Conservation (phyloP, 495 filamentous ascomycete genomes). For the Friedmanniomyces endolithicus region DNA sequence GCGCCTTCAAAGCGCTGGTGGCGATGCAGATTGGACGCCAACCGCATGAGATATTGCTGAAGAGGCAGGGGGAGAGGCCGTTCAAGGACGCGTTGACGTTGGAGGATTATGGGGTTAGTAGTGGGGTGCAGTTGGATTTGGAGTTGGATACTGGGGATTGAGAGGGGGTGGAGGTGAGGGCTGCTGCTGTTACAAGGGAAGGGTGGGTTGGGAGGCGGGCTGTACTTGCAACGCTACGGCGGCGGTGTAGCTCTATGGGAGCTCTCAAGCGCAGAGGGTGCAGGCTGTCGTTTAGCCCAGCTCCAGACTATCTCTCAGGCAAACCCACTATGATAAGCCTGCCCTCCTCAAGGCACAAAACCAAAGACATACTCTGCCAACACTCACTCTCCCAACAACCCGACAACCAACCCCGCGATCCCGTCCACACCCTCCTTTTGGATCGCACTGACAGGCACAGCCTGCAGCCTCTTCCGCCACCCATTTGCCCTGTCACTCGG, state of each 20-base stretch:
- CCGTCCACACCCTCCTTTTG: slow-evolving; percentile 66
- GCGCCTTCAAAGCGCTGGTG: slow-evolving; percentile 77
- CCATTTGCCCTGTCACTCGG: slow-evolving; percentile 55
- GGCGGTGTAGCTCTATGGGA: too few relatives aligned
- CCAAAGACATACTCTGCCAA: background rate
- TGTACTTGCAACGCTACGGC: too few relatives aligned
- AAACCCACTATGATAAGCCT: slow-evolving; percentile 89
- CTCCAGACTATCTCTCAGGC: slow-evolving; percentile 55
- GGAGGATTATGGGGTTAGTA: slow-evolving; percentile 80
- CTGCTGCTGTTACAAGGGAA: too few relatives aligned
- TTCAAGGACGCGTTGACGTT: slow-evolving; percentile 81
- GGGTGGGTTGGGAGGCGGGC: too few relatives aligned
- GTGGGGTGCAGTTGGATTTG: slow-evolving; percentile 80
- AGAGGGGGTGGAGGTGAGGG: background rate
- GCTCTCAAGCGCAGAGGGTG: too few relatives aligned
- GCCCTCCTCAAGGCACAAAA: slow-evolving; percentile 65
- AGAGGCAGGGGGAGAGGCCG: slow-evolving; percentile 79
- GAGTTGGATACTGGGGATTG: slow-evolving; percentile 24
- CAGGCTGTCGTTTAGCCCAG: too few relatives aligned
- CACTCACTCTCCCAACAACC: background rate
- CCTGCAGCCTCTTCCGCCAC: slow-evolving; percentile 52
- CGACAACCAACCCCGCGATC: slow-evolving; percentile 56
- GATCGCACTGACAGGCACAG: slow-evolving; percentile 82
- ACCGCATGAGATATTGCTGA: slow-evolving; percentile 80
- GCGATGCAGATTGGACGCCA: slow-evolving; percentile 75